Base-by-base conservation (phyloP, 2,329 filamentous ascomycete genomes). In the Juglanconis sp. region DNA sequence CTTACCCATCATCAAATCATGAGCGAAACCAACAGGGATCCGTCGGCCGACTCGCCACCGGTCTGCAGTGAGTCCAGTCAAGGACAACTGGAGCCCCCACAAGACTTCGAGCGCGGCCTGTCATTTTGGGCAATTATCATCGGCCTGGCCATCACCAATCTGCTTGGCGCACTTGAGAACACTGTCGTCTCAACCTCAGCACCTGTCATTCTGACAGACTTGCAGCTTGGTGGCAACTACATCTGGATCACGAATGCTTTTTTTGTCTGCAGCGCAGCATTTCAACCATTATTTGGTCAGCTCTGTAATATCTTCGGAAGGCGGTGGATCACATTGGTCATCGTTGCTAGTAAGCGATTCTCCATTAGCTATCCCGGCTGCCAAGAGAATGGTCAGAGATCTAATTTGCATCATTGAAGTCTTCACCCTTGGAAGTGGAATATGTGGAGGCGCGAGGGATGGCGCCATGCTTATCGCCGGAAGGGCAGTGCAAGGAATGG, bases 261-360 rank as follows among this genome's bases (percentile, higher is more conserved):
- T 49, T 68, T 70, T 46, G 44, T 71, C 24, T 31, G 32, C 47
- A 67, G 66, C 31, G 60, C 65, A 7, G 76, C 76, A 2, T 70
- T 82, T 2, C 79, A 79, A 40, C 81, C 81, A 0, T 64, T 82
- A 0, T 80, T 78, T 48, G 80, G 79, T 1, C 80, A 84, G 63
- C 63, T 81, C 0, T 74, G 76, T 4, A 76, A 84, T 53, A 73
- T 84, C 15, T 85, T 79, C 62, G 82, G 84, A 1, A 73, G 82
- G 0, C 74, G 78, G 35, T 75, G 70, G 51, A 66, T 75, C 30
- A 71, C 73, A n/a, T 68, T 82, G 0, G 54, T 69, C 13, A 70
- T 77, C 3, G 73, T 83, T 3, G 70, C 69, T 11, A 63, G 36
- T 38, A 38, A 38, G 36, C 13, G 36, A 6, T 38, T 38, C 36